Evolutionary conservation across 495 filamentous ascomycete species (phyloP), one percentile per base, ranked within the genome.

Genomic region (Delitschia confertaspora): DNA sequence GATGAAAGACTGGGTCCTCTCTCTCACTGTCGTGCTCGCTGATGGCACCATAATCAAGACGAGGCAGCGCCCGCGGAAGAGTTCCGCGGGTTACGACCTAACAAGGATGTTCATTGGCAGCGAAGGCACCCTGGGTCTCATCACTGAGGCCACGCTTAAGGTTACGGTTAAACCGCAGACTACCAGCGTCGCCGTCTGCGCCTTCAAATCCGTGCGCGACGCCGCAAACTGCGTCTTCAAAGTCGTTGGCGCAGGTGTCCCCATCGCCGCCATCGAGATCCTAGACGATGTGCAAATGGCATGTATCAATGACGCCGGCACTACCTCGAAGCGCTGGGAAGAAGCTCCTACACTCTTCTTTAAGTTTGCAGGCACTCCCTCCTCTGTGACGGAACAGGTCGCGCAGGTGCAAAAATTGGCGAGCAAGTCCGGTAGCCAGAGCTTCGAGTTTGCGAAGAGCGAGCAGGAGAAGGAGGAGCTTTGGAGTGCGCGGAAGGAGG

Each of bases 1-100:
- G 0, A 96, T 95, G 89, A 79, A 85, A 49, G 89, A 96, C 56
- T 95, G 88, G 87, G 89, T 95, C 0, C 66, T 95, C 19, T 81
- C 76, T 33, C 66, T 98, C 18, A 98, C 89, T 0, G 85, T 94
- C 8, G 91, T 98, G 0, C 69, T 95, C 29, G 88, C 89, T 3
- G 88, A 98, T 61, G 89, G 91, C 30, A 85, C 81, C 4, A 66
- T 95, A 23, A 86, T 98, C 60, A 93, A 93, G 65, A 95, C 89
- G 3, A 69, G 80, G 33, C 80, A 82, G 55, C 66, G 82, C 6
- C 82, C 82, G 11, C 64, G 77, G 32, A 95, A 95, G 66, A 83
- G 78, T 24, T 81, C 75, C 19, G 88, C 88, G 20, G 88, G 88
- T 7, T 94, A 95, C 63, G 85, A 94, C 58, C 64, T 94, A 14